Conservation (phyloP, 805 yeast genomes). For the Candida sphagnicola region DNA sequence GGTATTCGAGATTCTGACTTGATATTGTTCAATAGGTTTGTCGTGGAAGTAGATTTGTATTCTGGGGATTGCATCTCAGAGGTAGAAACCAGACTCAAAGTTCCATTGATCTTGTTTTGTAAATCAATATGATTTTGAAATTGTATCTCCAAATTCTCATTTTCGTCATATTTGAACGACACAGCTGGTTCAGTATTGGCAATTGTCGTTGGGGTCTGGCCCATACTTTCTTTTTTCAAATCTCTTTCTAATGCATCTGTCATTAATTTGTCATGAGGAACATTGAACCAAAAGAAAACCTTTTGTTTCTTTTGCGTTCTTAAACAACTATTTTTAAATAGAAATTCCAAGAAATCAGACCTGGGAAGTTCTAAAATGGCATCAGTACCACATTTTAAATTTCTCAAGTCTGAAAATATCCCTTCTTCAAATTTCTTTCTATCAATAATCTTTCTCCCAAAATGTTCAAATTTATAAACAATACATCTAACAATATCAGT, state of each 20-base stretch:
- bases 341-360: slow-evolving; percentile 76
- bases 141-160: slow-evolving; percentile 51
- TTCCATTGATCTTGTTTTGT: slow-evolving; percentile 2
- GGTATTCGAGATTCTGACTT: background rate
- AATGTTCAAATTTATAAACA: slow-evolving; percentile 81
- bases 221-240: slow-evolving; percentile 65
- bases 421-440: slow-evolving; percentile 97
- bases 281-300: slow-evolving; percentile 95
- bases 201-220: slow-evolving; percentile 66
- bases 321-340: slow-evolving; percentile 81
- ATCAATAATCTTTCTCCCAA: slow-evolving; percentile 81
- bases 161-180: slow-evolving; percentile 64
- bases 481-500: slow-evolving; percentile 94
- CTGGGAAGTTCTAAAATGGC: slow-evolving; percentile 86
- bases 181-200: slow-evolving; percentile 76
- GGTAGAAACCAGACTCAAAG: background rate
- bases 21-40: background rate
- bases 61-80: slow-evolving; percentile 11
- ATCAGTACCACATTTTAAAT: slow-evolving; percentile 79
- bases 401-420: slow-evolving; percentile 83
- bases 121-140: slow-evolving; percentile 34
- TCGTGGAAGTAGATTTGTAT: slow-evolving; percentile 7
- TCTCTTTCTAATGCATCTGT: slow-evolving; percentile 93
- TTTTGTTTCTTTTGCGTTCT: slow-evolving; percentile 96
- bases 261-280: slow-evolving; percentile 88